Base-by-base conservation (phyloP, 768 basidiomycete species). In the Lactarius sp. region DNA sequence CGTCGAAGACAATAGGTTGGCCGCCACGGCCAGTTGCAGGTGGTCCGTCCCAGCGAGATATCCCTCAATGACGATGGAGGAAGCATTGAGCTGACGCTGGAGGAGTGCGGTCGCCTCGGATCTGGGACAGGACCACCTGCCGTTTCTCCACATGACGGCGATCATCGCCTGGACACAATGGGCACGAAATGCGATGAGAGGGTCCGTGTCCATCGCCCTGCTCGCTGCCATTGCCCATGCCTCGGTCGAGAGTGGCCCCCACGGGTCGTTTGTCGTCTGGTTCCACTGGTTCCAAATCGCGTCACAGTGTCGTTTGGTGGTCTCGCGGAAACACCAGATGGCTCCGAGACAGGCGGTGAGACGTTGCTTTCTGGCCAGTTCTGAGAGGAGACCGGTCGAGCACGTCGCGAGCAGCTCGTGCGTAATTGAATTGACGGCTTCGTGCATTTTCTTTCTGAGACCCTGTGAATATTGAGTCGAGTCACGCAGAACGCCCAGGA, bases 241-340 rank as follows among this genome's bases (percentile, higher is more conserved):
- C 27, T 52, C 51, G 27, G 27, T 27, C 27, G 27, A 27, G 27
- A 27, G 27, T 27, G 27, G 27, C 27, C 27, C 27, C 27, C 27
- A 27, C 27, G 27, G 27, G 27, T 33, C 27, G 22, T 16, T 16
- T 31, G 27, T 52, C 13, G 10, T 34, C 27, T 52, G 10, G 33
- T 0, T 4, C 52, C 52, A 53, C 52, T 53, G 52, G n/a, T n/a
- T 3, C 52, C 18, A 53, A 36, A 53, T 47, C 36, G 34, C 52
- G n/a, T 34, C 4, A 53, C 1, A 37, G n/a, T 34, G 52, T 1
- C 46, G 52, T 12, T 53, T 18, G 16, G 18, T n/a, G 18, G 33
- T 53, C n/a, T 39, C 37, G 10, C 36, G 37, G 52, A 53, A 53
- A 16, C 52, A 53, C 52, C 52, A 53, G 52, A 53, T 53, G 2